Conservation (phyloP, 352 stramenopile species). For the Phytophthora podocarpi region DNA sequence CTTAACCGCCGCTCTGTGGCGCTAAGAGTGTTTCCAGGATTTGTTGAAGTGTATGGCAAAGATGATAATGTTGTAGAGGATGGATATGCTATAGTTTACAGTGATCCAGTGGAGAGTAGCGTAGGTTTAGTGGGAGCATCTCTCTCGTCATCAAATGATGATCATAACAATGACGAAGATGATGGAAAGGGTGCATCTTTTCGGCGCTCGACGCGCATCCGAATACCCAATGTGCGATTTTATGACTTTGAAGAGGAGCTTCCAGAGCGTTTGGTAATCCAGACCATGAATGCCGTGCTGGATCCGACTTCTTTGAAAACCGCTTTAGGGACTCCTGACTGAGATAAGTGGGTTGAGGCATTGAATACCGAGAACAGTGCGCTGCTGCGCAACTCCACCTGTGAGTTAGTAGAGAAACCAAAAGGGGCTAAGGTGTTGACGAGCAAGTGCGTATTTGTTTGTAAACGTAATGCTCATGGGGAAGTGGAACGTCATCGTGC, state of each 20-base stretch:
- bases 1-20: too few species aligned
- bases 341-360: neutral
- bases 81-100: too few species aligned
- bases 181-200: slow-evolving; percentile 17
- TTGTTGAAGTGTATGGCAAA: too few species aligned
- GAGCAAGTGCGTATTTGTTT: slow-evolving; percentile 5
- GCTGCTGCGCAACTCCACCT: neutral
- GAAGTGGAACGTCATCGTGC: neutral
- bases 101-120: too few species aligned
- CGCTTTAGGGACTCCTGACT: neutral
- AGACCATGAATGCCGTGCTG: neutral
- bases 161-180: neutral
- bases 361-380: neutral
- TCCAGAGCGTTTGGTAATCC: neutral
- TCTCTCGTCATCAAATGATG: too few species aligned
- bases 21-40: too few species aligned
- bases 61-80: too few species aligned
- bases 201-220: slow-evolving; percentile 1
- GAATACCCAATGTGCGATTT: neutral
- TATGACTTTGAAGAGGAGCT: neutral
- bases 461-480: neutral
- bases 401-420: neutral
- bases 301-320: neutral
- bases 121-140: too few species aligned
- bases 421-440: neutral